Conservation (phyloP, 805 yeast species). For the Pichia occidentalis region DNA sequence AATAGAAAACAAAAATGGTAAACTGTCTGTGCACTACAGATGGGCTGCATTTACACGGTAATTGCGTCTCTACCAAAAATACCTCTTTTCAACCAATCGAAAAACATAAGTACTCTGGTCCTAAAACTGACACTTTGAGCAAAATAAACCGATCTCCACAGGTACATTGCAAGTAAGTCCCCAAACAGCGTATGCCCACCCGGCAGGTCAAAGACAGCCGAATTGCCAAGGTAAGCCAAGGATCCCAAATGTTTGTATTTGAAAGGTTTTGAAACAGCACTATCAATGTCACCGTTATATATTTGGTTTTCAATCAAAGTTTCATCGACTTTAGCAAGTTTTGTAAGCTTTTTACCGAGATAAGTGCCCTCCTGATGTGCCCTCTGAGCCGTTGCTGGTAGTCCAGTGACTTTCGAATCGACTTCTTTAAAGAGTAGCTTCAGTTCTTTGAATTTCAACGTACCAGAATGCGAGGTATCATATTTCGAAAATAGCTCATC, state of each 20-base stretch:
- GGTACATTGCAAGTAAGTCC: conserved; percentile 79
- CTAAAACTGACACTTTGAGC: conserved; percentile 86
- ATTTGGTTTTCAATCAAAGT: conserved; percentile 37
- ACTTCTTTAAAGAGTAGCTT: conserved; percentile 48
- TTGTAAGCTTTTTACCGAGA: conserved; percentile 65
- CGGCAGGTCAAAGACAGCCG: conserved; percentile 88
- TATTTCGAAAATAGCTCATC: conserved; percentile 47
- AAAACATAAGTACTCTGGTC: conserved; percentile 75
- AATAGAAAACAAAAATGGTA: too few relatives aligned
- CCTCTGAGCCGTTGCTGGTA: conserved; percentile 95
- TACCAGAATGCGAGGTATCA: conserved; percentile 42
- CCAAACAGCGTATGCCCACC: conserved; percentile 73
- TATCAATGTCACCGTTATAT: conserved; percentile 33
- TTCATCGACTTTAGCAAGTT: conserved; percentile 52
- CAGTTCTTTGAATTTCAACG: conserved; percentile 47
- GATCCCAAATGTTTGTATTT: conserved; percentile 85
- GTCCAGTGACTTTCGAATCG: conserved; percentile 62
- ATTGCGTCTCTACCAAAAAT: conserved; percentile 77
- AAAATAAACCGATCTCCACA: conserved; percentile 93
- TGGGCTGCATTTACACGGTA: conserved; percentile 2
- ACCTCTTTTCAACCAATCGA: conserved; percentile 85
- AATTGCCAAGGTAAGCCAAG: conserved; percentile 90
- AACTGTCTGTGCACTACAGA: too few relatives aligned
- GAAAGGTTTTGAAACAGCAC: conserved; percentile 51
- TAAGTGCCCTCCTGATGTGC: conserved; percentile 91